Base-by-base conservation (phyloP, 2,329 filamentous ascomycete genomes). In the Coniochaeta prunicola region DNA sequence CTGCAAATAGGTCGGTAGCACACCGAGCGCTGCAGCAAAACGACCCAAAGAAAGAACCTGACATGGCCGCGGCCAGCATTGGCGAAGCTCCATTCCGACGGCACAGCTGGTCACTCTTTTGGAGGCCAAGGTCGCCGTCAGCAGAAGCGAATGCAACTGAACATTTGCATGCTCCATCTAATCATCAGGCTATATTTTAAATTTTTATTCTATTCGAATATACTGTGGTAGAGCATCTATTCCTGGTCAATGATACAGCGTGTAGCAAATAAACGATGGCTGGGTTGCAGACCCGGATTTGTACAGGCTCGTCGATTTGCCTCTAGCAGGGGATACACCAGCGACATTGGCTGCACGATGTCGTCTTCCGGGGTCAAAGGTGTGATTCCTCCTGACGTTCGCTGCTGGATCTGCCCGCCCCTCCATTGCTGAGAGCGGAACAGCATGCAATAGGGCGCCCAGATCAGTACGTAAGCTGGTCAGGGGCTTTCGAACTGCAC, bases 61-160 rank as follows among this genome's bases (percentile, higher is more conserved):
- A 19, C 28, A 30, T 57, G 56, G 56, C 36, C 38, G 38, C 36
- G 31, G 30, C 56, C 56, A 53, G 56, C 42, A 10, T 58, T 58
- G 40, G 56, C 56, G 56, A 58, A 40, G 28, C 26, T 21, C 56
- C 40, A 28, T 53, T 28, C 42, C 56, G 13, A 38, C 15, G 56
- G 40, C 42, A 50, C 17, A 30, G 15, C 6, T 26, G 30, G 56
- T 30, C 56, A 10, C 40, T n/a, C 40, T n/a, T 38, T 53, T 58
- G 42, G 56, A 50, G 56, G 45, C 56, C 56, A 30, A 6, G 24
- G 15, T 24, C 19, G 28, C 4, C 13, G 3, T 34, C 9, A 28
- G 24, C 45, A 50, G 21, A 50, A 28, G 40, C 40, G 45, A 50
- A 50, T 50, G 24, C 13, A 30, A 50, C 45, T 50, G 21, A 50